A percentile compares a stretch with the other conserved stretches of the same genome.
Evolutionary conservation across 179 eudicot genomes (phyloP).

Genomic region (Actinidia arguta): DNA sequence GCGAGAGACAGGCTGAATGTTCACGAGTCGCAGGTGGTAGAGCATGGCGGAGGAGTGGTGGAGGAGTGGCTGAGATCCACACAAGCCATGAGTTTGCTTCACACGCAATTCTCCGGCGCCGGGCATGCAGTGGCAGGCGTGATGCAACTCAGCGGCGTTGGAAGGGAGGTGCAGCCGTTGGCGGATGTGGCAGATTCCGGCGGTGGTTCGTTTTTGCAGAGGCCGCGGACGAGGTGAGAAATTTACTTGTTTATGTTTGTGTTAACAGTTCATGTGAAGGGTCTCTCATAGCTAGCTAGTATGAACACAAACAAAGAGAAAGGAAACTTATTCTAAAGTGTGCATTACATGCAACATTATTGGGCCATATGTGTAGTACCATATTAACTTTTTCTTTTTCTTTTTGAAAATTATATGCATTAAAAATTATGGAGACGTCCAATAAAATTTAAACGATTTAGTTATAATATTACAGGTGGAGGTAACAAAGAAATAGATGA

Average conservation of each 20-base stretch:
- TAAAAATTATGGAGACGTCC: too few species aligned
- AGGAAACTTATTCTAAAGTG: too few species aligned
- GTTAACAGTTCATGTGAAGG: background rate
- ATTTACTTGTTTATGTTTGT: background rate
- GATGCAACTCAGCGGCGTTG: background rate
- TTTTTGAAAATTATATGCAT: too few species aligned
- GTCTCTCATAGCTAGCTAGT: background rate
- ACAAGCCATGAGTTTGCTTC: conserved; percentile 23
- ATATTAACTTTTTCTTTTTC: too few species aligned
- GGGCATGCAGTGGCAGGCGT: background rate
- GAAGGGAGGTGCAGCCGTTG: conserved; percentile 4
- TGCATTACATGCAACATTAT: too few species aligned
- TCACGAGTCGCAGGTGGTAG: background rate
- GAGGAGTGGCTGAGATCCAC: background rate
- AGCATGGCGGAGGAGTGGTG: too few species aligned
- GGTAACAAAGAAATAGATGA: too few species aligned
- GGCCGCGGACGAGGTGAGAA: conserved; percentile 46
- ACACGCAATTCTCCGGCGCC: background rate
- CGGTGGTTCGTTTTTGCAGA: conserved; percentile 23
- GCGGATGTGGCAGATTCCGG: conserved; percentile 25
- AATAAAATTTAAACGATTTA: too few species aligned
- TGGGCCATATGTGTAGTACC: too few species aligned
- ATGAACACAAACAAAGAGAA: too few species aligned
- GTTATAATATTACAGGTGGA: too few species aligned
- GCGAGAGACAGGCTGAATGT: conserved; percentile 26